Base-by-base conservation (phyloP, 495 filamentous ascomycete species). In the Penicillium dipodomyicola region DNA sequence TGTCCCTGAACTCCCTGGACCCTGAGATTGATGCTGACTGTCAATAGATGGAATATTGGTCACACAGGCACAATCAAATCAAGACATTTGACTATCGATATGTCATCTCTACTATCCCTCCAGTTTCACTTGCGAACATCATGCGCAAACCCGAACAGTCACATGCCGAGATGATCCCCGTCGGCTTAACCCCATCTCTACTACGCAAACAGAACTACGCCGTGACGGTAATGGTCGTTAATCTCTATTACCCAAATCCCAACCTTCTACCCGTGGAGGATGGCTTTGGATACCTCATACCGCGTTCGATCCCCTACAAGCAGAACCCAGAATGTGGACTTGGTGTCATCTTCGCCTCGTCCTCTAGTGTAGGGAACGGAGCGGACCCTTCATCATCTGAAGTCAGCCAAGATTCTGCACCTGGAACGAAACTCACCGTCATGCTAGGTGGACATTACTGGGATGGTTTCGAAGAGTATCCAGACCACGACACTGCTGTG, bases 381-480 rank as follows among this genome's bases (percentile, higher is more conserved):
- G 17, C 32, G 3, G 30, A 45, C 19, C 35, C 43, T 14, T 44
- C 35, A 4, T 50, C 41, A 5, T n/a, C 17, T 29, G 32, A 32
- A 8, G 57, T 71, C 47, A 77, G 72, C 14, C 80, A 83, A 63
- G 82, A 85, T 44, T 70, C 75, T 23, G 76, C 70, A 10, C 67
- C 70, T 0, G 91, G 90, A 30, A 96, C 91, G 15, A 96, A 96
- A 67, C 68, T 99, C 30, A 97, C 93, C 14, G 88, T 97, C 49
- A 96, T 99, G 89, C 72, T 97, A 22, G 94, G 94, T 49, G 94
- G 94, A 6, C 93, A 97, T 73, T 92, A 87, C 76, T 97, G 92
- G 93, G 83, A 90, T 60, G 78, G 69, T 41, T 83, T 72, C 14
- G 44, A 65, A 0, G 73, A 80, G 23, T 74, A 76, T 39, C 88